These are phyloP conservation scores for Cryptosporidium canis DNA, from an alignment of 169 alveolate species.

Conservation along the genomic window DNA sequence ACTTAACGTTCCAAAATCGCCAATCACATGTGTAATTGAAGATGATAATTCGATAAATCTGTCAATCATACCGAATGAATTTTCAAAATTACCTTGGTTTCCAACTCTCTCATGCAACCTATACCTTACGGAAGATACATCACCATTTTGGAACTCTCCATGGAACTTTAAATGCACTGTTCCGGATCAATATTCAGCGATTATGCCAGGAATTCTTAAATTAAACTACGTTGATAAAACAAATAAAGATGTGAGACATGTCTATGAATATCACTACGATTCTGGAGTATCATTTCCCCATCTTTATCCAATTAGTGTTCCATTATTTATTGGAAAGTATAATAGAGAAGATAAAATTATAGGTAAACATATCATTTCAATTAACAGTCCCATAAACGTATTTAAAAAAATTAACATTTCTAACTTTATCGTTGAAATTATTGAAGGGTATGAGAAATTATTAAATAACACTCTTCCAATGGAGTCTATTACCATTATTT, in stretches of 20 bases:
- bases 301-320: slow-evolving; percentile 44
- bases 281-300: slow-evolving; percentile 46
- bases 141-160: slow-evolving; percentile 63
- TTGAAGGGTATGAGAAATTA: slow-evolving; percentile 44
- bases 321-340: slow-evolving; percentile 40
- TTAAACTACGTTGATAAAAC: not conserved
- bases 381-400: not conserved
- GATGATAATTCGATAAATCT: not conserved
- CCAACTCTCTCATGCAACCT: slow-evolving; percentile 42
- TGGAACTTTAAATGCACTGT: slow-evolving; percentile 59
- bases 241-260: not conserved
- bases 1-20: slow-evolving; percentile 20
- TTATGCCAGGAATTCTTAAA: slow-evolving; percentile 38
- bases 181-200: slow-evolving; percentile 44
- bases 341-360: not conserved
- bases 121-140: slow-evolving; percentile 35
- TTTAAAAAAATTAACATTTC: not conserved
- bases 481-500: slow-evolving; percentile 7
- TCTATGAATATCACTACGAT: slow-evolving; percentile 21
- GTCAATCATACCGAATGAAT: slow-evolving; percentile 4
- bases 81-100: slow-evolving; percentile 52
- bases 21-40: slow-evolving; percentile 16
- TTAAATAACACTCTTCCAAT: slow-evolving; percentile 21
- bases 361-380: not conserved
- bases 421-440: slow-evolving; percentile 4